Evolutionary conservation across 106 monocot species (phyloP).

Genomic region (Gastrodia elata): DNA sequence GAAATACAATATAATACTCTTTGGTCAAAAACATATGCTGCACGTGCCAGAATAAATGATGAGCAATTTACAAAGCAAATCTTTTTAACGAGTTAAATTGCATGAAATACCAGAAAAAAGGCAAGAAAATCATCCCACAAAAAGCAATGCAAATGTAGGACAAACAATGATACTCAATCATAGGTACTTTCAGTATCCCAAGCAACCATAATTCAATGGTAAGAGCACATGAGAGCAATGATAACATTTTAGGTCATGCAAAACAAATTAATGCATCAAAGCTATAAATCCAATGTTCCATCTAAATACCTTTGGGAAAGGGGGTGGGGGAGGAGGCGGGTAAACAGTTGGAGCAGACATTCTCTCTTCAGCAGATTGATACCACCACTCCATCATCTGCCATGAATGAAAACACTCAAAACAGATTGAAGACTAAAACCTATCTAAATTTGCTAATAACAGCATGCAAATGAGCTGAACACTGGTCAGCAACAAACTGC

Average conservation of each 20-base stretch:
- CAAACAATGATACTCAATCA: no score
- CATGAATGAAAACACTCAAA: background rate
- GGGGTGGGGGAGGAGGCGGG: constrained; percentile 92
- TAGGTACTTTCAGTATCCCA: no score
- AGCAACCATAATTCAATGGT: background rate
- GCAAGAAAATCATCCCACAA: no score
- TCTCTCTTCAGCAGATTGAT: constrained; percentile 96
- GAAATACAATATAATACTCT: no score
- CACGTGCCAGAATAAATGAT: no score
- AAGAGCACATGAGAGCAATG: background rate
- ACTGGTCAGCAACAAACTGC: background rate
- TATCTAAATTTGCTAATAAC: constrained; percentile 1
- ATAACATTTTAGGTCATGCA: background rate
- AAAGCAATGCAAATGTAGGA: no score
- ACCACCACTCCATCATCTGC: constrained; percentile 99
- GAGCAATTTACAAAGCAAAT: no score
- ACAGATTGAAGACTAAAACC: background rate
- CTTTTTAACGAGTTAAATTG: no score
- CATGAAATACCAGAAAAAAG: no score
- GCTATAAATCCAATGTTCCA: background rate
- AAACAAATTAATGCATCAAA: background rate
- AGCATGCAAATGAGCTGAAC: background rate
- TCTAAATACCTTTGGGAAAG: constrained; percentile 63
- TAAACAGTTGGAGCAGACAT: constrained; percentile 97
- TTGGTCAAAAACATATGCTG: no score